Conservation (phyloP, 129 eudicot species). For the Flaveria brownii region DNA sequence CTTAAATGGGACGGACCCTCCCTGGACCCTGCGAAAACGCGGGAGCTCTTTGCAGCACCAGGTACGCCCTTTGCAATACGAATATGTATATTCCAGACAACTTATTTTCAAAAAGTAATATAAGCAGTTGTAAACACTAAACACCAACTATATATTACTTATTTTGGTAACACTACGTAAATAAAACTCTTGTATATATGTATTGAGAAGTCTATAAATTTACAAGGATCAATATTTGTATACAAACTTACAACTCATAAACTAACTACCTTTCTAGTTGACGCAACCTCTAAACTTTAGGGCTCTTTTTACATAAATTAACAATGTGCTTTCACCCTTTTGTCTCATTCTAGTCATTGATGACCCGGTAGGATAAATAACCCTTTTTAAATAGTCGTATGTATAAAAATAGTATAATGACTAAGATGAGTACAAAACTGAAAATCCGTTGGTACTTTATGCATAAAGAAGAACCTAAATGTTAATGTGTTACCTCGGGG, state of each 20-base stretch:
- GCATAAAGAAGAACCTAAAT: neutral
- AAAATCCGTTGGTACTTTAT: neutral
- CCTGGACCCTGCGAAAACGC: too few relatives aligned
- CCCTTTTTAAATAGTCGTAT: neutral
- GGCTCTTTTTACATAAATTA: neutral
- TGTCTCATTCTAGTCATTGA: neutral
- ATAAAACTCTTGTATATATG: neutral
- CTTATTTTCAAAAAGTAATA: neutral
- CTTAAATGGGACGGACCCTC: too few relatives aligned
- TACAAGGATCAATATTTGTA: conserved; percentile 30
- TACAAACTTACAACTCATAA: conserved; percentile 11
- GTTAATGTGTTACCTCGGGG: conserved; percentile 46
- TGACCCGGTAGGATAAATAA: too few relatives aligned
- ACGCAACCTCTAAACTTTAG: neutral
- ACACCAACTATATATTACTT: too few relatives aligned
- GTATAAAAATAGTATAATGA: neutral
- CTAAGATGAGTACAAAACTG: neutral
- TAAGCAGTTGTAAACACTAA: too few relatives aligned
- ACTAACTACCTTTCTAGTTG: conserved; percentile 8
- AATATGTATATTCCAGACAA: neutral
- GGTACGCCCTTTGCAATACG: too few relatives aligned
- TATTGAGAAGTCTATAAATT: conserved; percentile 11
- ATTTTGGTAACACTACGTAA: too few relatives aligned
- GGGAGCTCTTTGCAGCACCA: too few relatives aligned
- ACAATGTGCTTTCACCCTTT: neutral